phyloP scores from a whole-genome alignment of 1,139 yeast species.

The Scheffersomyces titani region DNA sequence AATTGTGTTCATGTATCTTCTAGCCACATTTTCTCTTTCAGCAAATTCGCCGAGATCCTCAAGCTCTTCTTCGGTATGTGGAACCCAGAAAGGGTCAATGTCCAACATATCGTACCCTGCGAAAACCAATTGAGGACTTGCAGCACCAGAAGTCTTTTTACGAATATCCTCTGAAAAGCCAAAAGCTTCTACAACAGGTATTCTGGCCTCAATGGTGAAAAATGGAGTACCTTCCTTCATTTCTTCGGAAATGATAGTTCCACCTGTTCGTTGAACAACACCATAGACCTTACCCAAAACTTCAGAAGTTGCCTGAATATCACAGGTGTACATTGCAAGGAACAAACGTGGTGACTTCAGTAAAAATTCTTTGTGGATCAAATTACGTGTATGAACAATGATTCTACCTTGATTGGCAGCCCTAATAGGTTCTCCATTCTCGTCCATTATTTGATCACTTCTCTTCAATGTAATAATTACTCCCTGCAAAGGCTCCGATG shows the following conservation, averaged over 20 bases:
- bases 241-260: conserved; percentile 84
- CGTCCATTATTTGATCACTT: conserved; percentile 24
- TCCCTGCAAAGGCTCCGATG: conserved; percentile 88
- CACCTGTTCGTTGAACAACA: conserved; percentile 87
- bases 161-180: conserved; percentile 96
- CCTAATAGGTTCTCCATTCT: conserved; percentile 26
- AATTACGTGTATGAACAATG: conserved; percentile 71
- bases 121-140: conserved; percentile 92
- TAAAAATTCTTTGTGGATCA: conserved; percentile 67
- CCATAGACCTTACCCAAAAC: conserved; percentile 95
- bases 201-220: conserved; percentile 78
- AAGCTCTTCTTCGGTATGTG: conserved; percentile 95
- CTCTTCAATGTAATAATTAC: conserved; percentile 54
- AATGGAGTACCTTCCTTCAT: conserved; percentile 98
- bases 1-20: conserved; percentile 78
- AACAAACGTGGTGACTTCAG: conserved; percentile 86
- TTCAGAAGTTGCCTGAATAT: conserved; percentile 92
- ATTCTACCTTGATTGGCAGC: conserved; percentile 52
- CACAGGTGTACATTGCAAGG: conserved; percentile 92
- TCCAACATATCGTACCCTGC: conserved; percentile 85
- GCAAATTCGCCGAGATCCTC: conserved; percentile 93
- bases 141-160: conserved; percentile 94
- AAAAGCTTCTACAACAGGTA: conserved; percentile 95
- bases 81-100: conserved; percentile 98
- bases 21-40: conserved; percentile 87